Evolutionary conservation across 1,284 basidiomycete species (phyloP), one percentile per base, ranked within the genome.

Genomic region (Cryptococcus deneoformans): DNA sequence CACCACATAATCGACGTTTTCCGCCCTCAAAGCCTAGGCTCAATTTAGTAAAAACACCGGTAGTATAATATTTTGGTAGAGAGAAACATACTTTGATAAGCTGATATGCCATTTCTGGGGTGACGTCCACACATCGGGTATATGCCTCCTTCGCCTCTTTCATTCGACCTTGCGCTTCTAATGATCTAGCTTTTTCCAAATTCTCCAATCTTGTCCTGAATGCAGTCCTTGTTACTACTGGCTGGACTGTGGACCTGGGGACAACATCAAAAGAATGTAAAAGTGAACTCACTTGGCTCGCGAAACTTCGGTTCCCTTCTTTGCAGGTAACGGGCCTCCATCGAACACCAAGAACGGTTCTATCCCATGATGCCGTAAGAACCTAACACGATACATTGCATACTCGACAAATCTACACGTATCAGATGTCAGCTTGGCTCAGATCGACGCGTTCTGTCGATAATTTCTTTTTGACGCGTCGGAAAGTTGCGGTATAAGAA

Each of bases 101-200:
- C 77, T 99, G 95, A 72, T 85, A 94, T 5, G 96, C 96, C 90
- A 98, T 95, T 73, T 93, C 87, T 1, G 96, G 95, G 3, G 92
- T 97, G 50, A 99, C 90, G 66, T 99, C 96, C 52, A 98, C 80
- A 66, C 90, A 92, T 76, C 96, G 96, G 61, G 88, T 84, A 73
- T 91, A 99, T 70, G 81, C 84, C 24, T 98, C 93, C 24, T 92
- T 82, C 10, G 96, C 96, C 67, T 92, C 86, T 38, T 80, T 81
- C 63, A 84, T 81, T 68, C 87, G 87, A 11, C 92, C 92, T 73
- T 93, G 87, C 2, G 85, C 82, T 29, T 87, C 82, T 3, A 96
- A 80, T 5, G 82, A 80, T 49, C 87, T 85, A 9, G 90, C 96
- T 44, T 83, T 83, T 2, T 85, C 82, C 2, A 81, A 66, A 54